Evolutionary conservation across 768 basidiomycete species (phyloP), one percentile per base, ranked within the genome.

Genomic region (Serpula lacrymans): DNA sequence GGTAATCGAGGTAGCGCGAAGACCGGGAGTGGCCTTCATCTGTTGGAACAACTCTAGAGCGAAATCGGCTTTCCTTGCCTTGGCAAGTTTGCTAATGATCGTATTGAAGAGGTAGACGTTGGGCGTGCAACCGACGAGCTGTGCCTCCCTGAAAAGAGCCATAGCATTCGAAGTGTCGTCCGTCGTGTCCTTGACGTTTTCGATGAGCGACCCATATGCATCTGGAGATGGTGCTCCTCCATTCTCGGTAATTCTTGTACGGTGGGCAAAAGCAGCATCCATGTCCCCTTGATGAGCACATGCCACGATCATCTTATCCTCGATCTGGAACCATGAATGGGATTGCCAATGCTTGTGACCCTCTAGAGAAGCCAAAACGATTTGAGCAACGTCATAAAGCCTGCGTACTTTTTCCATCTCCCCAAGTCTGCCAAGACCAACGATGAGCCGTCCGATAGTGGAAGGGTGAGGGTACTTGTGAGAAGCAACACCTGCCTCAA

Each of bases 71-170:
- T 95, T 95, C 50, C 96, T 78, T 3, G 96, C 96, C 61, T 87
- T 91, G 23, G 91, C 83, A 8, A 99, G 76, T 67, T 95, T 94
- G 48, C 89, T 92, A 64, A 99, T 97, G 66, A 94, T 85, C 52
- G 90, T 97, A 70, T 99, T 98, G 72, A 87, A 99, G 27, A 99
- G 77, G 65, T 85, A 99, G 34, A 84, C 72, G 55, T 89, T 93
- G 12, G 91, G 85, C 23, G 54, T 50, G 27, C 95, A 87, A 7
- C 81, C 80, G 20, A 78, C 75, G 31, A 66, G 60, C 45, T 81
- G 74, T 16, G 85, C 74, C 61, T 99, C 94, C 21, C 82, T 67
- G 68, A 84, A 98, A 22, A 97, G 75, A 22, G 80, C 74, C 62
- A 92, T 69, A 0, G 92, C 94, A 48, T 92, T 88, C 3, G 82